A percentile compares a stretch with the other conserved stretches of the same genome.
Conservation (phyloP, 345 rosid genomes). For the Salix dunnii region DNA sequence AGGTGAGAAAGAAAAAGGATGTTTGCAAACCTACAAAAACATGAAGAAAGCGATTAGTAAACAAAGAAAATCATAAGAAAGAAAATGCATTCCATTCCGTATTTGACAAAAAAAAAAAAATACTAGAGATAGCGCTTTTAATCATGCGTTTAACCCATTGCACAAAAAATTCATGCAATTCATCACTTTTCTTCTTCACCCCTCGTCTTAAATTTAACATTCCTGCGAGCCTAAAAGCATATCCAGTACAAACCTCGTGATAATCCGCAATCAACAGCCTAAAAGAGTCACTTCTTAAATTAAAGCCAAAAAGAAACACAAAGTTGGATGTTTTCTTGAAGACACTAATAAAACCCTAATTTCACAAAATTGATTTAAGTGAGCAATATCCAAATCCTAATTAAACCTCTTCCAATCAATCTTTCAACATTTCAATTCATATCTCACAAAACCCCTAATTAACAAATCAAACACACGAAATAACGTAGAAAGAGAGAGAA, state of each 20-base stretch:
- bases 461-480: background rate
- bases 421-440: background rate
- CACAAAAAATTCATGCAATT: background rate
- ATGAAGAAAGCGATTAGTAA: background rate
- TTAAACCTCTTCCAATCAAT: constrained; percentile 1
- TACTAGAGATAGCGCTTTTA: background rate
- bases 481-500: background rate
- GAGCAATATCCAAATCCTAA: background rate
- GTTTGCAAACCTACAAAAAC: constrained; percentile 78
- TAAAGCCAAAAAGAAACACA: background rate
- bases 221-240: background rate
- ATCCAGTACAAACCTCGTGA: background rate
- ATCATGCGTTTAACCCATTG: background rate
- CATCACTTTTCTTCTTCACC: background rate
- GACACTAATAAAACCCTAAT: background rate
- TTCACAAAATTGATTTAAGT: background rate
- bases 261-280: too few species aligned
- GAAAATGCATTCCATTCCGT: background rate
- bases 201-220: background rate
- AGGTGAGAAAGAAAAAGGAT: constrained; percentile 93
- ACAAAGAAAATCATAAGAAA: background rate
- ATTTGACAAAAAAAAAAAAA: background rate
- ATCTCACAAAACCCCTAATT: background rate
- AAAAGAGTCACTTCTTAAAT: background rate
- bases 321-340: background rate